phyloP scores from a whole-genome alignment of 2,329 filamentous ascomycete species.

The Cercospora sp. region DNA sequence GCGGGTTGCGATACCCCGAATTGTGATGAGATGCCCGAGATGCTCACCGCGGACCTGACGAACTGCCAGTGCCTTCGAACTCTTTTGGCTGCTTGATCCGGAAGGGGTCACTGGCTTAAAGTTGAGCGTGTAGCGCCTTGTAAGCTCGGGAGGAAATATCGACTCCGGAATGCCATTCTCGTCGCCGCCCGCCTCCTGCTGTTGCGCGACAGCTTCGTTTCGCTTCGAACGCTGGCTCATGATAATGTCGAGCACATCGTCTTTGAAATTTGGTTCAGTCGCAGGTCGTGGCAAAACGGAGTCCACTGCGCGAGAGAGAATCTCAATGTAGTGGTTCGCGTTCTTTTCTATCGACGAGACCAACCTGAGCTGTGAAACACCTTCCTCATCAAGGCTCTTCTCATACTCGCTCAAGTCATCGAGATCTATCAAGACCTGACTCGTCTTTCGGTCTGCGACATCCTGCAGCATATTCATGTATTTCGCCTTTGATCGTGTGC shows the following conservation, averaged over 20 bases:
- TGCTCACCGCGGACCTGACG: conserved; percentile 91
- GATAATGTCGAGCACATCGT: conserved; percentile 94
- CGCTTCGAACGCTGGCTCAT: conserved; percentile 87
- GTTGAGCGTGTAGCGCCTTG: conserved; percentile 88
- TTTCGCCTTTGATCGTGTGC: conserved; percentile 65
- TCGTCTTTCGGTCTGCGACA: conserved; percentile 74
- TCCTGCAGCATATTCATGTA: conserved; percentile 87
- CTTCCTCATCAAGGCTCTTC: conserved; percentile 60
- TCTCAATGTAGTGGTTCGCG: conserved; percentile 91
- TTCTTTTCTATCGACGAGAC: conserved; percentile 86
- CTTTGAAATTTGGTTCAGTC: conserved; percentile 86
- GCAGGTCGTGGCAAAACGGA: conserved; percentile 77
- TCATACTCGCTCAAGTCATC: conserved; percentile 89
- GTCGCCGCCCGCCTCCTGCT: conserved; percentile 43
- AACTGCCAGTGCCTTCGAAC: conserved; percentile 73
- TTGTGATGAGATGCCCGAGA: conserved; percentile 87
- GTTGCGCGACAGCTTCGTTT: conserved; percentile 69
- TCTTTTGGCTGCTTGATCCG: conserved; percentile 61
- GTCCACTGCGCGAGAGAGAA: conserved; percentile 85
- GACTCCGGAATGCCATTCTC: conserved; percentile 64
- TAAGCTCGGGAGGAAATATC: conserved; percentile 88
- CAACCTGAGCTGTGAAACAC: conserved; percentile 59
- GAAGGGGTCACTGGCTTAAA: conserved; percentile 87
- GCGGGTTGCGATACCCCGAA: conserved; percentile 89
- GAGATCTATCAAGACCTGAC: conserved; percentile 81